Evolutionary conservation across 2,329 filamentous ascomycete genomes (phyloP), one percentile per base, ranked within the genome.

Genomic region (Calonectria hawksworthii): DNA sequence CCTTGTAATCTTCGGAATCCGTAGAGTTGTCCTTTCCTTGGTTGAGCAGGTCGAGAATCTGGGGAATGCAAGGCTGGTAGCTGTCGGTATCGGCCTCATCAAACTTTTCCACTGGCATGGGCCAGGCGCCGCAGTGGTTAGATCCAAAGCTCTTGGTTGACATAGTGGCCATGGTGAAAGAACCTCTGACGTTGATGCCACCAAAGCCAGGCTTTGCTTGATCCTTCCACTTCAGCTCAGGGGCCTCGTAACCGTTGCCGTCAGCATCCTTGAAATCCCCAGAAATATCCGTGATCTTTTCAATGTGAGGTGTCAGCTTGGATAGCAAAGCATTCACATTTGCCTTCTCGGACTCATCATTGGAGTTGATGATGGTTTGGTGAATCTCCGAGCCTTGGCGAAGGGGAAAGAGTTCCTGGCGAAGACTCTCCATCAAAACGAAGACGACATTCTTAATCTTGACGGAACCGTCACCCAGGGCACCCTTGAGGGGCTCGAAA

Each of bases 51-150:
- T 85, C 78, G 28, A 86, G 78, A 26, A 85, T 79, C 65, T 86
- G 87, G 0, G 87, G 84, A 59, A 89, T 75, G 47, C 87, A 88
- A 2, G 87, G 87, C 72, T 88, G 86, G 74, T 88, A 88, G 56
- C 86, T 82, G 68, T 87, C 83, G 44, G 86, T 82, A 13, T 83
- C 76, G 68, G 84, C 86, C 72, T 88, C 87, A 52, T 82, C 81
- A 50, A 88, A 88, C 76, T 86, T 86, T 70, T 88, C 86, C 3
- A 84, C 84, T 2, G 86, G 82, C 74, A 88, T 80, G 0, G 87
- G 86, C 2, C 82, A 84, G 41, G 86, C 79, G 23, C 87, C 87
- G 64, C 87, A 88, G 41, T 88, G 80, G 26, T 84, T 87, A 23
- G 85, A 86, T 0, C 83, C 82, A 18, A 88, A 74, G 73, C 86